Evolutionary conservation across 2,329 filamentous ascomycete species (phyloP).

Genomic region (Akanthomyces dipterigenus): DNA sequence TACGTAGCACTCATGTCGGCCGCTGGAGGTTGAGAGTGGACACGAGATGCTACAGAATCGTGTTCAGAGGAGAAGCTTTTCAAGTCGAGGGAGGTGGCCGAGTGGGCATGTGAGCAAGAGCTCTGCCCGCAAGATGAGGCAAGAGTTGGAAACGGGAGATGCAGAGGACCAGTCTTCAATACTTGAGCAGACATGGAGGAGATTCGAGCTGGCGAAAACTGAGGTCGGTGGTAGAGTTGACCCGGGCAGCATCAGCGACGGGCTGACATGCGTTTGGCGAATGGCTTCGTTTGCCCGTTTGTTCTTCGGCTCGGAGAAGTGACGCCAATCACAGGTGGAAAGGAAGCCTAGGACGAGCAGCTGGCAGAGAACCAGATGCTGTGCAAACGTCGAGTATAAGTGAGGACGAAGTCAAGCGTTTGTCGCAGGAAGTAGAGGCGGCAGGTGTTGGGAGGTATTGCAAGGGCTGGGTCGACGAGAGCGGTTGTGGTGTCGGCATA

Average conservation of each 20-base stretch:
- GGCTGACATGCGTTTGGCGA: neutral
- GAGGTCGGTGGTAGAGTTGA: neutral
- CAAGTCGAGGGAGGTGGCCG: neutral
- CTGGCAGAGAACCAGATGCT: neutral
- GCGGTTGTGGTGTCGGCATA: neutral
- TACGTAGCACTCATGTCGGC: slow-evolving; percentile 50
- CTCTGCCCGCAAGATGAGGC: neutral
- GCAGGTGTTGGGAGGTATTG: neutral
- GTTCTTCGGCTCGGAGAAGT: neutral
- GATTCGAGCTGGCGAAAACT: neutral
- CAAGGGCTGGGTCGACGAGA: neutral
- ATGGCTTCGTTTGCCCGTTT: slow-evolving; percentile 4
- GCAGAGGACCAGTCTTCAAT: neutral
- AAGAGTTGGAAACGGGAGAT: neutral
- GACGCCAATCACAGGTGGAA: neutral
- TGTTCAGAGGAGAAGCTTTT: neutral
- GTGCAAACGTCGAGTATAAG: slow-evolving; percentile 3
- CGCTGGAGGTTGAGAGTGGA: slow-evolving; percentile 15
- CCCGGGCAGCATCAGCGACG: neutral
- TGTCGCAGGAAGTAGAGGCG: neutral
- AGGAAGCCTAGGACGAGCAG: neutral
- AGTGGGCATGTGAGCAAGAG: neutral
- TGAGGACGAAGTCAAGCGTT: slow-evolving; percentile 3
- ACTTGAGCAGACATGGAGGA: slow-evolving; percentile 7
- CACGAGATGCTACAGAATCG: neutral